phyloP scores from a whole-genome alignment of 176 grass and related monocot genomes.

The Panicum miliaceum region DNA sequence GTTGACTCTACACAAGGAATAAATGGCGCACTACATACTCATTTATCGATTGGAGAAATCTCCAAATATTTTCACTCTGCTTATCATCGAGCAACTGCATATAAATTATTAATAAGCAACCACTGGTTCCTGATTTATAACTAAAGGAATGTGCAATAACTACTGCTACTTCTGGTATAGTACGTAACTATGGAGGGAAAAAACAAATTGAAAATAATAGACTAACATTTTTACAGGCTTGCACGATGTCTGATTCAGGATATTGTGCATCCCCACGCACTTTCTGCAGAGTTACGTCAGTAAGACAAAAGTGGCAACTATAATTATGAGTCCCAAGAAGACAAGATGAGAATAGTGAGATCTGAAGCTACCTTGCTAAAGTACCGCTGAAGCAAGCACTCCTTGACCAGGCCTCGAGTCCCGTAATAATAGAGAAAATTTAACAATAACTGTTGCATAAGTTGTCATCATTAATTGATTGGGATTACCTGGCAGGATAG shows the following conservation, averaged over 20 bases:
- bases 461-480: slow-evolving; percentile 23
- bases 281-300: slow-evolving; percentile 51
- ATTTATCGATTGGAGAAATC: slow-evolving; percentile 83
- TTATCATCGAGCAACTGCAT: slow-evolving; percentile 81
- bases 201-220: not conserved
- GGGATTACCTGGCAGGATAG: not conserved
- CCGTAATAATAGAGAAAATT: slow-evolving; percentile 90
- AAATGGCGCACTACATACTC: slow-evolving; percentile 38
- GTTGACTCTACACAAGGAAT: not conserved
- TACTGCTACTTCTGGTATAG: not conserved
- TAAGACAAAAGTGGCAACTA: not conserved
- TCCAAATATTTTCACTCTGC: slow-evolving; percentile 65
- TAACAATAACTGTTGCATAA: slow-evolving; percentile 57
- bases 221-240: slow-evolving; percentile 83
- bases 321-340: not conserved
- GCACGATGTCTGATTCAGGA: slow-evolving; percentile 71
- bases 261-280: slow-evolving; percentile 62
- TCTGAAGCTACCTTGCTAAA: slow-evolving; percentile 80
- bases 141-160: not conserved
- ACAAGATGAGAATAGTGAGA: slow-evolving; percentile 29
- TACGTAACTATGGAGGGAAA: not conserved
- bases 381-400: slow-evolving; percentile 80
- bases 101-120: slow-evolving; percentile 28
- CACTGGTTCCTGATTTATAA: not conserved
- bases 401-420: slow-evolving; percentile 68